Evolutionary conservation across 495 filamentous ascomycete genomes (phyloP), one percentile per base, ranked within the genome.

Genomic region (Aspergillus asperescens): DNA sequence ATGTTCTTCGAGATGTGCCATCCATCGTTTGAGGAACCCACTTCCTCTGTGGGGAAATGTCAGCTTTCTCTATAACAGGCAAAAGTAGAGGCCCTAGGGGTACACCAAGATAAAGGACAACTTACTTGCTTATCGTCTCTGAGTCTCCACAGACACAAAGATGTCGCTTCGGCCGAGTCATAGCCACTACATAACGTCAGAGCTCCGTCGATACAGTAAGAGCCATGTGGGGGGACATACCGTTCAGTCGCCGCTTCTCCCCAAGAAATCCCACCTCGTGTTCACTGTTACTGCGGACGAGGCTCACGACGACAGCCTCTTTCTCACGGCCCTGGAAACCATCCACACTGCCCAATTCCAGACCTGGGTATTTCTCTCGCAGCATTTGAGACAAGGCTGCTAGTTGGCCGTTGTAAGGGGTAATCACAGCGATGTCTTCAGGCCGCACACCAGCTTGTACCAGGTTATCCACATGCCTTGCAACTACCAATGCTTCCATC

Each of bases 251-350:
- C 44, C 93, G 75, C 71, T 90, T 92, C 72, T 99, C 93, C n/a
- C 81, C 88, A 43, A 99, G 71, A 63, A 99, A 98, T 12, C 93
- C 93, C 9, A 95, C 90, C 68, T 96, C 90, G 22, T 85, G 78
- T 46, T 87, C 82, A 16, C 79, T 58, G 69, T 97, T 97, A 68
- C 90, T 96, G 56, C 93, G 77, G 31, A 99, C 93, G 19, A 96
- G 75, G 64, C 82, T 90, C 15, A 99, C 82, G 27, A 99, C 81
- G 31, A 99, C 86, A 2, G 87, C 93, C 65, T 99, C 93, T 69
- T 99, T 98, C 70, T 99, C 93, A 10, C 93, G 79, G 31, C 93
- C 93, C 65, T 99, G 93, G 65, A 99, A 99, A 6, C 90, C 91
- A 69, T 99, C 93, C 3, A 99, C 89, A 58, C 87, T 95, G 22